A percentile compares a stretch with the other conserved stretches of the same genome.
Conservation (phyloP, 805 yeast species). For the Barnettozyma sp. region DNA sequence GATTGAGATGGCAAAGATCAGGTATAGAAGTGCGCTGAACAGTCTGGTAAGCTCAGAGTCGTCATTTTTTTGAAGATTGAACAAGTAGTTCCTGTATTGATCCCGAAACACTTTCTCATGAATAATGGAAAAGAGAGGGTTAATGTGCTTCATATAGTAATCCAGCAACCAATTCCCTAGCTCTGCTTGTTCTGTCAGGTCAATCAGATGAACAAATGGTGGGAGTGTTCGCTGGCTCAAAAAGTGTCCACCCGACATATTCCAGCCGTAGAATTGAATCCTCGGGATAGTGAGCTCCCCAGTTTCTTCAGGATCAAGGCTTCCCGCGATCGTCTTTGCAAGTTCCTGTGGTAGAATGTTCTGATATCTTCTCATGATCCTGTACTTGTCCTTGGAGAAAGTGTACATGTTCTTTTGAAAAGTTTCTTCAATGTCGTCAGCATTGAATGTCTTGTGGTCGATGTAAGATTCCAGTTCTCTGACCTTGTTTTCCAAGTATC, state of each 20-base stretch:
- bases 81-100: slow-evolving; percentile 33
- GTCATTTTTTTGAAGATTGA: slow-evolving; percentile 28
- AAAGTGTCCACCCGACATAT: slow-evolving; percentile 52
- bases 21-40: slow-evolving; percentile 44
- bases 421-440: slow-evolving; percentile 12
- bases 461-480: slow-evolving; percentile 32
- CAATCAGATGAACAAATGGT: slow-evolving; percentile 16
- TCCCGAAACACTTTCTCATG: slow-evolving; percentile 49
- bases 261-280: slow-evolving; percentile 60
- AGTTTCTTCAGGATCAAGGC: slow-evolving; percentile 28
- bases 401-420: slow-evolving; percentile 22
- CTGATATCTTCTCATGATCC: slow-evolving; percentile 42
- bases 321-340: slow-evolving; percentile 29
- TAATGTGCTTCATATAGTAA: slow-evolving; percentile 43
- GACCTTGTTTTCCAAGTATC: slow-evolving; percentile 35
- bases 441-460: not conserved
- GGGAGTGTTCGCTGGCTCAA: slow-evolving; percentile 31
- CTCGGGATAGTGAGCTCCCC: slow-evolving; percentile 40
- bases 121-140: slow-evolving; percentile 45
- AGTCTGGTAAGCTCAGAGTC: slow-evolving; percentile 32
- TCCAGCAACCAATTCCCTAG: slow-evolving; percentile 30
- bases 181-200: slow-evolving; percentile 18
- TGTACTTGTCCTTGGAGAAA: slow-evolving; percentile 36
- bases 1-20: slow-evolving; percentile 44
- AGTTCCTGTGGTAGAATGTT: slow-evolving; percentile 35